Evolutionary conservation across 1,284 basidiomycete species (phyloP).

Genomic region (Vanrija sp.): DNA sequence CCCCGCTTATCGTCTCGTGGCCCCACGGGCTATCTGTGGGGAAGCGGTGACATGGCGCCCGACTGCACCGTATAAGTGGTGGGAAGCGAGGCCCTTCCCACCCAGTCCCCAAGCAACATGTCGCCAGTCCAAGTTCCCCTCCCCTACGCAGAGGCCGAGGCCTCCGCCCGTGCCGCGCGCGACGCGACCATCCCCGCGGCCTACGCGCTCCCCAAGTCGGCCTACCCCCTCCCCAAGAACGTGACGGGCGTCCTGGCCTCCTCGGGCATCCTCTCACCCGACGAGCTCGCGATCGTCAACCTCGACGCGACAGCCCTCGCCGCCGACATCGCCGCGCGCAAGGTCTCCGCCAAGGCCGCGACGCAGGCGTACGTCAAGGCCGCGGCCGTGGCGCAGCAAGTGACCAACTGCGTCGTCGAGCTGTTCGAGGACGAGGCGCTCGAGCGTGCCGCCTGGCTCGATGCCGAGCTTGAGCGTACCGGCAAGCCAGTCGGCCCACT

Average conservation of each 20-base stretch:
- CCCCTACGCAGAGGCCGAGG: neutral
- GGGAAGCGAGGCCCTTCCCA: no score
- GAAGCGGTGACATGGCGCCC: no score
- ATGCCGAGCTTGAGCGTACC: constrained; percentile 54
- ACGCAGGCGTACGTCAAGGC: constrained; percentile 26
- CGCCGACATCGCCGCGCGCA: constrained; percentile 27
- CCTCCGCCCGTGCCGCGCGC: constrained; percentile 5
- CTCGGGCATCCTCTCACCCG: constrained; percentile 12
- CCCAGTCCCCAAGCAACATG: neutral
- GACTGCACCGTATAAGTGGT: no score
- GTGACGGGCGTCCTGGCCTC: constrained; percentile 38
- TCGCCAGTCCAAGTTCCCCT: neutral
- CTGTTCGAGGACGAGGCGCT: constrained; percentile 63
- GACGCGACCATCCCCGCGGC: constrained; percentile 13
- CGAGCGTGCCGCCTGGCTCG: constrained; percentile 57
- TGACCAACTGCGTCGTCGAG: constrained; percentile 64
- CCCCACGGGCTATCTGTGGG: no score
- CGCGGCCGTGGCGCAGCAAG: constrained; percentile 26
- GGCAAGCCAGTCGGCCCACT: constrained; percentile 57
- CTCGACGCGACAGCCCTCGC: constrained; percentile 47
- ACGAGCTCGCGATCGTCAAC: constrained; percentile 29
- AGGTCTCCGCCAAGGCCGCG: constrained; percentile 23
- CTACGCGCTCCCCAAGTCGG: constrained; percentile 7
- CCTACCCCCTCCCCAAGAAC: constrained; percentile 1
- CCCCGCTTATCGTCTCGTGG: no score